Conservation (phyloP, 208 protist genomes). For the Phytomonas sp. region DNA sequence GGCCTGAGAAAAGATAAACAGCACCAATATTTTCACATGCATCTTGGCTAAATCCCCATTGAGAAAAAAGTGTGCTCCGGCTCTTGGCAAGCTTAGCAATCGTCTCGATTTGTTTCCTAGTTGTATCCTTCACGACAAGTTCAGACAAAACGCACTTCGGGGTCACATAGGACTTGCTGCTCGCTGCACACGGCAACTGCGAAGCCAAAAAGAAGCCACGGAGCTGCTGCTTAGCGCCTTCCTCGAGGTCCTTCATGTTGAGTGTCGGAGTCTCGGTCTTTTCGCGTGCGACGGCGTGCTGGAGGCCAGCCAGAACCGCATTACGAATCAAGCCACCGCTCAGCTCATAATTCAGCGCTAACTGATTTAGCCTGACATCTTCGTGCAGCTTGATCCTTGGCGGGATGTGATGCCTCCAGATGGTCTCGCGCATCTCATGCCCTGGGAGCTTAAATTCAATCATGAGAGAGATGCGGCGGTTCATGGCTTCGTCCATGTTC, state of each 20-base stretch:
- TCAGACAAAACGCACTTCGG: constrained; percentile 66
- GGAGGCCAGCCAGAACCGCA: constrained; percentile 78
- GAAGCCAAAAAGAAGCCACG: constrained; percentile 83
- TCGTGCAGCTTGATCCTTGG: constrained; percentile 30
- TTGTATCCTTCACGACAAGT: constrained; percentile 50
- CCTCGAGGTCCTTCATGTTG: constrained; percentile 63
- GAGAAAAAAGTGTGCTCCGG: constrained; percentile 73
- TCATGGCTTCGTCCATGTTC: constrained; percentile 90
- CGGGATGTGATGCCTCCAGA: constrained; percentile 81
- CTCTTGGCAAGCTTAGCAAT: constrained; percentile 70
- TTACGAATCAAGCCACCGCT: constrained; percentile 90
- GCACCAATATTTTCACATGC: constrained; percentile 21
- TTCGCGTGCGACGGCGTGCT: constrained; percentile 72
- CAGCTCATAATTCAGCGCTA: constrained; percentile 85
- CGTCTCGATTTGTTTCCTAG: constrained; percentile 32
- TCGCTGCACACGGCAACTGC: constrained; percentile 29
- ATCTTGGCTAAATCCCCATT: constrained; percentile 84
- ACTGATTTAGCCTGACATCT: constrained; percentile 55
- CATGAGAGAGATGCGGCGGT: constrained; percentile 88
- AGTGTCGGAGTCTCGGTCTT: constrained; percentile 48
- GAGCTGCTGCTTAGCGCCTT: constrained; percentile 75
- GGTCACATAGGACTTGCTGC: constrained; percentile 55
- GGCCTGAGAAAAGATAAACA: constrained; percentile 69
- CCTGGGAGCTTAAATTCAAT: constrained; percentile 86
- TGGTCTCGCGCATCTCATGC: constrained; percentile 75